Evolutionary conservation across 208 protist genomes (phyloP).

Genomic region (Novymonas esmeraldas): DNA sequence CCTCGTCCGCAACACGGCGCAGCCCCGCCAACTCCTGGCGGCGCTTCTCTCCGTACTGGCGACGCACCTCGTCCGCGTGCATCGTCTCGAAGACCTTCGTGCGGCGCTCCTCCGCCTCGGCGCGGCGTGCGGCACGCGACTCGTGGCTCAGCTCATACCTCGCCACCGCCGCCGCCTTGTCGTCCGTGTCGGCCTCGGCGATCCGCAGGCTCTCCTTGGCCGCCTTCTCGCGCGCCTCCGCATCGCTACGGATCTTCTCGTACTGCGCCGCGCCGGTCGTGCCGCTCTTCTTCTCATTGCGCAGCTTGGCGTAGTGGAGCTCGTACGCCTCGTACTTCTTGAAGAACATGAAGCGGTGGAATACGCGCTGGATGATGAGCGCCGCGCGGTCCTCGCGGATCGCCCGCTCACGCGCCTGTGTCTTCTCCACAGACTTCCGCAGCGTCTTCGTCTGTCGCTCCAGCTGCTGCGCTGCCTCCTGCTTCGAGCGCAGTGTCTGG

Average conservation of each 20-base stretch:
- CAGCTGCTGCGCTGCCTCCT: slow-evolving; percentile 59
- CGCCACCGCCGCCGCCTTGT: slow-evolving; percentile 27
- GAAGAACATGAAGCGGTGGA: slow-evolving; percentile 40
- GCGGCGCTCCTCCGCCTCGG: slow-evolving; percentile 36
- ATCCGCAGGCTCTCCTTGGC: slow-evolving; percentile 27
- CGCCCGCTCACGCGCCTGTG: slow-evolving; percentile 17
- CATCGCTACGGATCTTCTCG: slow-evolving; percentile 30
- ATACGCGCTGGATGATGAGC: slow-evolving; percentile 63
- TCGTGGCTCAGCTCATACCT: slow-evolving; percentile 23
- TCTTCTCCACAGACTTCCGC: slow-evolving; percentile 41
- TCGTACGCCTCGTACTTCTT: slow-evolving; percentile 51
- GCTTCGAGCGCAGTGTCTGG: slow-evolving; percentile 73
- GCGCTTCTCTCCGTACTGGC: slow-evolving; percentile 24
- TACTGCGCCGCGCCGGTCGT: slow-evolving; percentile 22
- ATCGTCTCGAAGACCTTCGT: slow-evolving; percentile 34
- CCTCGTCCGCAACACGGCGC: slow-evolving; percentile 18
- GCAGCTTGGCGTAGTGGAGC: slow-evolving; percentile 43
- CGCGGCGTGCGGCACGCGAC: slow-evolving; percentile 25
- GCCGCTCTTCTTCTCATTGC: slow-evolving; percentile 12
- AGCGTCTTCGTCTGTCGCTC: slow-evolving; percentile 52
- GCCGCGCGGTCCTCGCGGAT: slow-evolving; percentile 48
- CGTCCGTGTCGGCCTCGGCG: slow-evolving; percentile 25
- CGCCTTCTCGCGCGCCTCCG: slow-evolving; percentile 34
- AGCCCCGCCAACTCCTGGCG: slow-evolving; percentile 17
- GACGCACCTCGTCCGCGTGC: slow-evolving; percentile 35